Evolutionary conservation across 345 rosid species (phyloP), one percentile per base, ranked within the genome.

Genomic region (Salix purpurea): DNA sequence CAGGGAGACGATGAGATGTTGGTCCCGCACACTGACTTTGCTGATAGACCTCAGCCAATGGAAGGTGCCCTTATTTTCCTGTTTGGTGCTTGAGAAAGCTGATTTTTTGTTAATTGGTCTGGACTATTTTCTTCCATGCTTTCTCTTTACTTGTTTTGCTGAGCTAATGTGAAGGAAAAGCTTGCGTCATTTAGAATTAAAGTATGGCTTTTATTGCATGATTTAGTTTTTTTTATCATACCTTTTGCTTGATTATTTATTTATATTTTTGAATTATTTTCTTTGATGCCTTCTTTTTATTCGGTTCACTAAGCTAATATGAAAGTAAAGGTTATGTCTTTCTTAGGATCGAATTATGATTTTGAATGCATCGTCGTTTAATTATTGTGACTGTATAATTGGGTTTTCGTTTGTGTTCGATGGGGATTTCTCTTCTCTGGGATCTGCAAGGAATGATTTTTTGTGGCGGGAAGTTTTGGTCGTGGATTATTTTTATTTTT

Each of bases 1-100:
- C 83, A 72, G 26, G 83, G 52, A 67, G 86, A 85, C 62, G 86
- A 81, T 42, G 88, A 85, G 80, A 81, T 85, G 84, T 67, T 85
- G 62, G 86, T 85, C 44, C 88, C 88, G 4, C 86, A 78, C 71
- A 65, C 81, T 3, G 88, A 83, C 19, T 46, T 81, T 2, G 71
- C 69, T 2, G 86, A 79, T 1, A 86, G 86, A 30, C 80, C 88
- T 74, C 86, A 81, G 80, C 85, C 88, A 23, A 85, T 83, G 88
- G 88, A 85, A 85, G 86, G 88, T 85, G 52, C 65, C 26, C 64
- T 58, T 23, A 11, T n/a, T 58, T 58, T 58, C 9, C 64, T 58
- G 28, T 23, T 9, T 58, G 64, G 64, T 58, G 23, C 28, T 5
- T 58, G 14, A 10, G 28, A 58, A 58, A n/a, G 13, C 1, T 58